phyloP scores from a whole-genome alignment of 495 filamentous ascomycete genomes.

The Hypomontagnella monticulosa region DNA sequence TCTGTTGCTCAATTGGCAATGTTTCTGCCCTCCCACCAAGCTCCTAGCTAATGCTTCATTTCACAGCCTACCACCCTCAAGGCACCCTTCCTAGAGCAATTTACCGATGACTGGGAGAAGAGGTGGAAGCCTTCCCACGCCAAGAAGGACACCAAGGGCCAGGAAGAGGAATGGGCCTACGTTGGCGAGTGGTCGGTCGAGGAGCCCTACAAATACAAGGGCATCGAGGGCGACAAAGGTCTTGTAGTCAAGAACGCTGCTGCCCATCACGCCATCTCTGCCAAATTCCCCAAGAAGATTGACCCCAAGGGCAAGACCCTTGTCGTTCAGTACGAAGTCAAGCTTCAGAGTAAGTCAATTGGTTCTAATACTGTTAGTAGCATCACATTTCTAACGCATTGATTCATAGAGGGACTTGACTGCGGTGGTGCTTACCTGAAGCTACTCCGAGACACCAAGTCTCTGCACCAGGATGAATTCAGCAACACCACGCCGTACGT shows the following conservation, averaged over 20 bases:
- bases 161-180: slow-evolving; percentile 97
- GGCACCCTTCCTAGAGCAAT: slow-evolving; percentile 97
- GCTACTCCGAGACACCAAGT: slow-evolving; percentile 97
- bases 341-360: slow-evolving; percentile 86
- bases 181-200: slow-evolving; percentile 97
- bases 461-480: slow-evolving; percentile 97
- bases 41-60: slow-evolving; percentile 43
- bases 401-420: slow-evolving; percentile 80
- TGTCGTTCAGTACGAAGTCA: slow-evolving; percentile 99
- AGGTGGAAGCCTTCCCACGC: slow-evolving; percentile 95
- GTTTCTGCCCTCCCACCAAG: slow-evolving; percentile 1
- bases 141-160: slow-evolving; percentile 81
- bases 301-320: slow-evolving; percentile 96
- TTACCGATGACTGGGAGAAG: slow-evolving; percentile 91
- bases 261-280: slow-evolving; percentile 98
- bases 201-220: slow-evolving; percentile 91
- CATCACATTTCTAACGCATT: slow-evolving; percentile 33
- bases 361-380: slow-evolving; percentile 30
- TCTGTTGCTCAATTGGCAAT: slow-evolving; percentile 1
- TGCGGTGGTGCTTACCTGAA: slow-evolving; percentile 99
- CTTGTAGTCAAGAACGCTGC: slow-evolving; percentile 96
- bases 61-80: slow-evolving; percentile 83
- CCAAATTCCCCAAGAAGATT: slow-evolving; percentile 96
- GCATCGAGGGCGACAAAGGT: slow-evolving; percentile 95
- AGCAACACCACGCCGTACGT: slow-evolving; percentile 97